Conservation (phyloP, 495 filamentous ascomycete genomes). For the Bombardia bombarda region DNA sequence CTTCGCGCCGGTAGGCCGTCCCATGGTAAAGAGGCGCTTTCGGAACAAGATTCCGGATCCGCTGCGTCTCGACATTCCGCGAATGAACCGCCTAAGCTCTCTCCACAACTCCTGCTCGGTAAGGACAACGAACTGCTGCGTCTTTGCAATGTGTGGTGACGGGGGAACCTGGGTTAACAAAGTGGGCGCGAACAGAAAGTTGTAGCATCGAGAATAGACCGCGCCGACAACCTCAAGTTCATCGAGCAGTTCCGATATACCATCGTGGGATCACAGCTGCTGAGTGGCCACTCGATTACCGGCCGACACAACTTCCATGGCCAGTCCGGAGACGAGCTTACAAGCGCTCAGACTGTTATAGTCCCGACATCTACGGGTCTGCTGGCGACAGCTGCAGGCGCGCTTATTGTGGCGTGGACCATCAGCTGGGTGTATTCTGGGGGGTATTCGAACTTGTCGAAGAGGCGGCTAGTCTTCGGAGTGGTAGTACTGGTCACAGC, state of each 20-base stretch:
- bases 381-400: slow-evolving; percentile 39
- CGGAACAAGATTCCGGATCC: slow-evolving; percentile 56
- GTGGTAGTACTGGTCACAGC: slow-evolving; percentile 48
- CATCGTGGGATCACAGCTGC: slow-evolving; percentile 86
- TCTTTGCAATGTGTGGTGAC: no score
- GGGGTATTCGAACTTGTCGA: slow-evolving; percentile 38
- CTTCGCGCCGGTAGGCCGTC: slow-evolving; percentile 70
- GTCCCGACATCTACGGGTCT: slow-evolving; percentile 32
- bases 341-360: slow-evolving; percentile 2
- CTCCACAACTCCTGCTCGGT: slow-evolving; percentile 28
- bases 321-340: slow-evolving; percentile 2
- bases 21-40: slow-evolving; percentile 58
- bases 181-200: slow-evolving; percentile 23
- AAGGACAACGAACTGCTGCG: slow-evolving; percentile 3
- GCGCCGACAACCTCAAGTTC: slow-evolving; percentile 77
- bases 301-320: slow-evolving; percentile 13
- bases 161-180: no score
- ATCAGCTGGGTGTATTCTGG: slow-evolving; percentile 56
- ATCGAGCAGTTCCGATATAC: slow-evolving; percentile 94
- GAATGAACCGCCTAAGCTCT: slow-evolving; percentile 16
- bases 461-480: slow-evolving; percentile 50
- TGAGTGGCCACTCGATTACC: slow-evolving; percentile 55
- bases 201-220: slow-evolving; percentile 69
- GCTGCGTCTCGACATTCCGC: slow-evolving; percentile 49
- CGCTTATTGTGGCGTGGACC: slow-evolving; percentile 67